These are phyloP conservation scores for Epichloe sibirici DNA, from an alignment of 2,329 filamentous ascomycete species.

Conservation along the genomic window DNA sequence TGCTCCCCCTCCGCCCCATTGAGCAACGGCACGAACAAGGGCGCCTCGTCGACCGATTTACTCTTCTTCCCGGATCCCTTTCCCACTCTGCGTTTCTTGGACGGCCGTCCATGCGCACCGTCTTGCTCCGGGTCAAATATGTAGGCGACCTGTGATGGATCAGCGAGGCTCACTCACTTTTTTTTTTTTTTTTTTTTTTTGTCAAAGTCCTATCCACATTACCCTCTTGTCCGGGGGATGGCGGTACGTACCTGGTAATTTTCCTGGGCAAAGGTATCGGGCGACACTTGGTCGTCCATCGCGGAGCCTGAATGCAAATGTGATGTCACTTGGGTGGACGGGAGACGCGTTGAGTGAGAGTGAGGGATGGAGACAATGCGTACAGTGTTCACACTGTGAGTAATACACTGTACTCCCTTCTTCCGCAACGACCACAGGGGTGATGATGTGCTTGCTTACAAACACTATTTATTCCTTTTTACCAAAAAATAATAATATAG, in stretches of 20 bases:
- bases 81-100: conserved; percentile 45
- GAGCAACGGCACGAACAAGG: conserved; percentile 40
- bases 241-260: conserved; percentile 29
- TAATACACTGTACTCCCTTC: background rate
- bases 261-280: conserved; percentile 22
- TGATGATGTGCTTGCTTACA: too few species aligned
- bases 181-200: too few species aligned
- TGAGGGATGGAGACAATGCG: background rate
- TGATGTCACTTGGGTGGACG: background rate
- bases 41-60: conserved; percentile 8
- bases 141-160: conserved; percentile 7
- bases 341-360: conserved; percentile 2
- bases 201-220: too few species aligned
- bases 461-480: too few species aligned
- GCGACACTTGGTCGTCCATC: conserved; percentile 14
- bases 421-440: background rate
- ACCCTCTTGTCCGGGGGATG: background rate
- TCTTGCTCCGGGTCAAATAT: conserved; percentile 31
- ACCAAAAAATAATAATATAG: too few species aligned
- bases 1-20: conserved; percentile 39
- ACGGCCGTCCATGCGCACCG: conserved; percentile 25
- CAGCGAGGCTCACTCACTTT: too few species aligned
- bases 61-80: conserved; percentile 21
- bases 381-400: background rate
- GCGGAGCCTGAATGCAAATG: background rate